These are phyloP conservation scores for Hymenoscyphus linearis DNA, from an alignment of 2,329 filamentous ascomycete species.

Conservation along the genomic window DNA sequence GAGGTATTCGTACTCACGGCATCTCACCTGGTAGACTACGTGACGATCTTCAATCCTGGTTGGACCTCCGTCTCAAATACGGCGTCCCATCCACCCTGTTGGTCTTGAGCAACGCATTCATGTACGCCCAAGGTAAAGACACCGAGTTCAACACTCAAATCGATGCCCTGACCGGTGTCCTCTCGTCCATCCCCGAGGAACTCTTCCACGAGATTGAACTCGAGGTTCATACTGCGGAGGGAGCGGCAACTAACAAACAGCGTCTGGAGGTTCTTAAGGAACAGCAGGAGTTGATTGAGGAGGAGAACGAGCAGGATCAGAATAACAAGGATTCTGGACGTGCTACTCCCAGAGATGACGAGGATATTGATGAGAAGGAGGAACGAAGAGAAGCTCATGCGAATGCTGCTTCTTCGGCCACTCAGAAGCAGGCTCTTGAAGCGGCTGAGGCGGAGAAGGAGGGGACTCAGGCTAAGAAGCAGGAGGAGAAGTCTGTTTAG, in stretches of 20 bases:
- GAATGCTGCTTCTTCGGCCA: too few relatives aligned
- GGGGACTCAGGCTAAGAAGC: constrained; percentile 39
- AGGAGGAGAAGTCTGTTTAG: constrained; percentile 23
- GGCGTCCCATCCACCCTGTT: constrained; percentile 94
- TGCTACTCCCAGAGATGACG: constrained; percentile 73
- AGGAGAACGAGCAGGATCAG: constrained; percentile 90
- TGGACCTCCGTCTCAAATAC: constrained; percentile 87
- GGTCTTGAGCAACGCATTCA: constrained; percentile 94
- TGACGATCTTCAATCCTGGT: constrained; percentile 87
- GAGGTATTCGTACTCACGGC: constrained; percentile 87
- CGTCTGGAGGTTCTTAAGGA: constrained; percentile 96
- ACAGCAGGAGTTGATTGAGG: constrained; percentile 95
- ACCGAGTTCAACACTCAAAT: constrained; percentile 83
- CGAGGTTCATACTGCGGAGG: constrained; percentile 94
- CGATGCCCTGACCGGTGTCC: constrained; percentile 83
- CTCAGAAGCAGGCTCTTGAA: constrained; percentile 45
- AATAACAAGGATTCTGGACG: constrained; percentile 71
- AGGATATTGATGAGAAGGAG: constrained; percentile 94
- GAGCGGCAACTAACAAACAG: constrained; percentile 97
- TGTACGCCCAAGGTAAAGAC: constrained; percentile 84
- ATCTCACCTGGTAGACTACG: constrained; percentile 83
- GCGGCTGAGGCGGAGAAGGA: constrained; percentile 53
- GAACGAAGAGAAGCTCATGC: constrained; percentile 55
- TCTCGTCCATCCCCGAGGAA: constrained; percentile 94
- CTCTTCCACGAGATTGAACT: constrained; percentile 99